These are phyloP conservation scores for Mortierella sp. DNA, from an alignment of 371 early-diverging fungal genomes.

Conservation along the genomic window DNA sequence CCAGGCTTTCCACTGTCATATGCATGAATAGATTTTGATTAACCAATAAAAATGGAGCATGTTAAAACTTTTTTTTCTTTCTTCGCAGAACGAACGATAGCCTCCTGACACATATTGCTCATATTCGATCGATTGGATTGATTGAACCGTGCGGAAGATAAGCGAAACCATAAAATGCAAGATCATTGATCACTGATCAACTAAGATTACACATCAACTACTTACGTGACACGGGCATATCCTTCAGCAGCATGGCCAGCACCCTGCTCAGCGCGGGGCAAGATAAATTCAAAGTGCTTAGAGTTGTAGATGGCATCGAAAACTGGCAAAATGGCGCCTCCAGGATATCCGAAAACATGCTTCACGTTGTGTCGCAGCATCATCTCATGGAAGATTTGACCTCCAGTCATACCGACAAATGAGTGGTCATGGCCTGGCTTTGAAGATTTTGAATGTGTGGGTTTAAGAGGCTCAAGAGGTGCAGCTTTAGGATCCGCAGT, in stretches of 20 bases:
- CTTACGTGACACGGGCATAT: constrained; percentile 93
- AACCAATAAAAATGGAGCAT: neutral
- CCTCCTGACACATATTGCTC: neutral
- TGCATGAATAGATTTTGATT: constrained; percentile 7
- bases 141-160: constrained; percentile 9
- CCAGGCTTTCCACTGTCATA: constrained; percentile 88
- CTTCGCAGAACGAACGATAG: neutral
- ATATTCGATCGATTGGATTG: neutral
- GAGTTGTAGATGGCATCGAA: constrained; percentile 98
- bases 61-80: constrained; percentile 10
- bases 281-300: constrained; percentile 92
- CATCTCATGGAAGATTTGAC: constrained; percentile 98
- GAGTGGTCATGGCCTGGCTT: constrained; percentile 71
- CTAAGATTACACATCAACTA: constrained; percentile 5
- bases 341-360: constrained; percentile 97
- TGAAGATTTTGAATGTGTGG: constrained; percentile 21
- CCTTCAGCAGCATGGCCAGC: constrained; percentile 99
- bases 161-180: constrained; percentile 35
- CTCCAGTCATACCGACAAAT: constrained; percentile 96
- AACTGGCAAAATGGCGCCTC: constrained; percentile 97
- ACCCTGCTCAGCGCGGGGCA: constrained; percentile 98
- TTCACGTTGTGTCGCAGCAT: constrained; percentile 94
- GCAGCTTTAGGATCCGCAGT: constrained; percentile 36
- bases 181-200: neutral
- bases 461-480: constrained; percentile 35